Percentiles rank a stretch among this genome's conserved stretches.
Conservation (phyloP, 2,329 filamentous ascomycete species). For the Calonectria honghensis region DNA sequence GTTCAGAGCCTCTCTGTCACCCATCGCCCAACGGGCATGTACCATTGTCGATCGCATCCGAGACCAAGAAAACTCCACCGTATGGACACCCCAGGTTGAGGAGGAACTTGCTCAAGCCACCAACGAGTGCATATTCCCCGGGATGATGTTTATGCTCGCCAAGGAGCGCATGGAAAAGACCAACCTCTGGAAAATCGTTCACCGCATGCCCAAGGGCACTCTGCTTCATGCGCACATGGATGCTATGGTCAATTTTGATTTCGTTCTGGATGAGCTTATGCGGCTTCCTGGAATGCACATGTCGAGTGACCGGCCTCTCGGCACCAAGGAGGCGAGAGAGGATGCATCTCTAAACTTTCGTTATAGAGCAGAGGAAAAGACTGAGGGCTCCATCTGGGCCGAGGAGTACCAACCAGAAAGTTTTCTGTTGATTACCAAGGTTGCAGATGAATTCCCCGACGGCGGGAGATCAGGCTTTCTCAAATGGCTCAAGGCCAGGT, state of each 20-base stretch:
- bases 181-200: constrained; percentile 88
- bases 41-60: constrained; percentile 88
- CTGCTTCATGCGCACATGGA: constrained; percentile 92
- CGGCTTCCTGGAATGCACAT: constrained; percentile 85
- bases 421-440: constrained; percentile 75
- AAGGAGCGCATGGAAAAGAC: constrained; percentile 91
- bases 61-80: constrained; percentile 81
- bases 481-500: constrained; percentile 84
- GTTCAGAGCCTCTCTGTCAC: constrained; percentile 85
- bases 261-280: constrained; percentile 83
- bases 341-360: constrained; percentile 77
- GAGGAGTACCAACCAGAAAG: constrained; percentile 75
- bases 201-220: constrained; percentile 91
- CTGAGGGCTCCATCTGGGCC: constrained; percentile 78
- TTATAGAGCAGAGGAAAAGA: constrained; percentile 69
- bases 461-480: constrained; percentile 84
- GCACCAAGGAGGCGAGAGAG: constrained; percentile 70
- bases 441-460: constrained; percentile 84
- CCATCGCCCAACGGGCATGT: constrained; percentile 85
- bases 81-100: constrained; percentile 86
- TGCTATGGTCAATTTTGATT: constrained; percentile 92
- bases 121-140: constrained; percentile 83
- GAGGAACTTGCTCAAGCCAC: constrained; percentile 78
- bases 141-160: constrained; percentile 94
- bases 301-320: constrained; percentile 74